Evolutionary conservation across 23 red algal species (phyloP), one percentile per base, ranked within the genome.

Genomic region (Cyanidium caldarium): DNA sequence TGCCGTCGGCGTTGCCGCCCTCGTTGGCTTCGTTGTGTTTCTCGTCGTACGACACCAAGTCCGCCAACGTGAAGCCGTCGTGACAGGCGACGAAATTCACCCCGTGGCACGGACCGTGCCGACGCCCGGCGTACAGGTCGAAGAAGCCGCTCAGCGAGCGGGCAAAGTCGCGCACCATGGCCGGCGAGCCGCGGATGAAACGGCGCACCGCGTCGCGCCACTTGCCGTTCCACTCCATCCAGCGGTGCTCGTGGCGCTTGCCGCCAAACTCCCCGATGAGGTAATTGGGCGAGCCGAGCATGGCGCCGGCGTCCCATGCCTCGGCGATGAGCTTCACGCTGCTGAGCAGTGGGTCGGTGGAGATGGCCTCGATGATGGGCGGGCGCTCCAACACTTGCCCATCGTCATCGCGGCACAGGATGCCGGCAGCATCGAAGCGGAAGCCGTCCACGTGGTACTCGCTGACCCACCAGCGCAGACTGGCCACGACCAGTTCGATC

Each of bases 401-500:
- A 36, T 77, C 84, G 37, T 77, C n/a, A n/a, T 84, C 65, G 12
- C 73, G 43, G 46, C 84, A 79, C 73, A 93, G 73, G 34, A 93
- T 61, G 33, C 79, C 87, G n/a, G 84, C 39, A n/a, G 84, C 45
- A 37, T 93, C 87, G 80, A 93, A 93, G 34, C 90, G 77, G 72
- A 95, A 95, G 16, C 90, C 90, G 51, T 95, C 90, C 35, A 95
- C 76, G 37, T 77, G 37, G 73, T 81, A 95, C 41, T 95, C 90
- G 2, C 68, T 82, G n/a, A 57, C 90, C 90, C 90, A 95, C 34
- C 69, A 95, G 23, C 83, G 65, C 1, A 95, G 68, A 0, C 70
- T 86, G 45, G 87, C 83, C 25, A 95, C 44, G 38, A 95, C 83
- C 37, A 95, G 83, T 70, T 95, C 84, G 44, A 79, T 66, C 5